Evolutionary conservation across 352 stramenopile genomes (phyloP).

Genomic region (Peronosclerospora sorghi): DNA sequence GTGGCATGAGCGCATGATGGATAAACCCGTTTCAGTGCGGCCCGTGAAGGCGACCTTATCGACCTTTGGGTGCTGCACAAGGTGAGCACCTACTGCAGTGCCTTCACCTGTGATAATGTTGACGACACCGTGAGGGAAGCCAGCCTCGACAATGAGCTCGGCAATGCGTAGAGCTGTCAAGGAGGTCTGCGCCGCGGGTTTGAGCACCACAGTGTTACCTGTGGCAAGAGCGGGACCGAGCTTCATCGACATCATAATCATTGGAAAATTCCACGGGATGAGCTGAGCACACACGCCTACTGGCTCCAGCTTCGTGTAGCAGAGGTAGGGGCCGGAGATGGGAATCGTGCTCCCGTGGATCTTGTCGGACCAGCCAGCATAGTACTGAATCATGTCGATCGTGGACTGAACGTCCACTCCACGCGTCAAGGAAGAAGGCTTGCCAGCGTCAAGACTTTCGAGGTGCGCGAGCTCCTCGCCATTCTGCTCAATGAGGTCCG

Average conservation of each 20-base stretch:
- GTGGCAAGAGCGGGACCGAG: slow-evolving; percentile 76
- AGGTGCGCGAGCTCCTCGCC: slow-evolving; percentile 56
- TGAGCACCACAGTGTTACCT: slow-evolving; percentile 90
- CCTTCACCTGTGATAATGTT: slow-evolving; percentile 67
- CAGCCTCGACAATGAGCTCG: slow-evolving; percentile 65
- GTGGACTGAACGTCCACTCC: slow-evolving; percentile 72
- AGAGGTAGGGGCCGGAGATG: slow-evolving; percentile 32
- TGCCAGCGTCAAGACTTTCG: slow-evolving; percentile 92
- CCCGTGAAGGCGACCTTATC: slow-evolving; percentile 77
- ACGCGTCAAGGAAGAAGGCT: slow-evolving; percentile 77
- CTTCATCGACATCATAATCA: slow-evolving; percentile 93
- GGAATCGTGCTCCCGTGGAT: slow-evolving; percentile 63
- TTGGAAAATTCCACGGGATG: slow-evolving; percentile 68
- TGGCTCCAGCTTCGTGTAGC: slow-evolving; percentile 68
- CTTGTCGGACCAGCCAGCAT: slow-evolving; percentile 84
- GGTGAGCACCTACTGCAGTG: slow-evolving; percentile 23
- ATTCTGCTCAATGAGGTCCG: slow-evolving; percentile 44
- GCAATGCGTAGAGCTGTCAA: slow-evolving; percentile 84
- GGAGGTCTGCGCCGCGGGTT: slow-evolving; percentile 90
- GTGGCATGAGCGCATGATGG: slow-evolving; percentile 51
- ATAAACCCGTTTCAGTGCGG: slow-evolving; percentile 42
- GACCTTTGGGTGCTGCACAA: too few species aligned
- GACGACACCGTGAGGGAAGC: slow-evolving; percentile 66
- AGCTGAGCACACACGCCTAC: slow-evolving; percentile 64
- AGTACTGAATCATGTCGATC: slow-evolving; percentile 87